A percentile compares a stretch with the other conserved stretches of the same genome.
Evolutionary conservation across 2,329 filamentous ascomycete species (phyloP).

Genomic region (Tolypocladium guangdongense): DNA sequence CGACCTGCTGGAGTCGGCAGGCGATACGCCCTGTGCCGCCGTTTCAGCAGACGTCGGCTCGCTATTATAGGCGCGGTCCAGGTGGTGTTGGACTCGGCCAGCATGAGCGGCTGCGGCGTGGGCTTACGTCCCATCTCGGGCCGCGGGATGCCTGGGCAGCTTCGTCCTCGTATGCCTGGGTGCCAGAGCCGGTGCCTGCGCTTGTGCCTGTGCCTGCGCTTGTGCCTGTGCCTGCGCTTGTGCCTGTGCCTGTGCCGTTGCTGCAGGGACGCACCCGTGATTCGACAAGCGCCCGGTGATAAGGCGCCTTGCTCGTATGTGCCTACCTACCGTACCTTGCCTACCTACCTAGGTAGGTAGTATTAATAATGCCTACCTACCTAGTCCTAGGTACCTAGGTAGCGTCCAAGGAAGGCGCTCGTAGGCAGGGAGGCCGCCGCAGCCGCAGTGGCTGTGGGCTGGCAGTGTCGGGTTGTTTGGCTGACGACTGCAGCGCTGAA

Average conservation of each 20-base stretch:
- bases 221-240: neutral
- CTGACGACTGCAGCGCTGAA: neutral
- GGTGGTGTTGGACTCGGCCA: slow-evolving; percentile 29
- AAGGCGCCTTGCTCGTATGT: neutral
- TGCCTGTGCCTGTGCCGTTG: neutral
- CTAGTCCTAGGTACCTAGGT: too few species aligned
- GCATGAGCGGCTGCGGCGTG: slow-evolving; percentile 46
- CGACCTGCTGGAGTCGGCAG: slow-evolving; percentile 26
- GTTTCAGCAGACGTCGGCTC: slow-evolving; percentile 20
- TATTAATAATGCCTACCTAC: too few species aligned
- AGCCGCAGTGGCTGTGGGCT: neutral
- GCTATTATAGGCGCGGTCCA: slow-evolving; percentile 15
- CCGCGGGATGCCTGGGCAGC: slow-evolving; percentile 1
- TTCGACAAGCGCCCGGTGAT: neutral
- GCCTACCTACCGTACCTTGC: too few species aligned
- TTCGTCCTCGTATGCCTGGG: neutral
- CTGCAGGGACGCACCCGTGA: neutral
- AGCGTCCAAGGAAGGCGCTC: too few species aligned
- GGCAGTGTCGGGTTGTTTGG: neutral
- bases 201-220: neutral
- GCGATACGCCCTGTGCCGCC: slow-evolving; percentile 14
- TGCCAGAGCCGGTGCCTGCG: neutral
- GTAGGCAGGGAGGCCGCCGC: neutral
- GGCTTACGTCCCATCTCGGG: slow-evolving; percentile 44
- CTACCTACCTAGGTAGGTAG: too few species aligned